Base-by-base conservation (phyloP, 1,139 yeast genomes). In the Scheffersomyces stambukii region DNA sequence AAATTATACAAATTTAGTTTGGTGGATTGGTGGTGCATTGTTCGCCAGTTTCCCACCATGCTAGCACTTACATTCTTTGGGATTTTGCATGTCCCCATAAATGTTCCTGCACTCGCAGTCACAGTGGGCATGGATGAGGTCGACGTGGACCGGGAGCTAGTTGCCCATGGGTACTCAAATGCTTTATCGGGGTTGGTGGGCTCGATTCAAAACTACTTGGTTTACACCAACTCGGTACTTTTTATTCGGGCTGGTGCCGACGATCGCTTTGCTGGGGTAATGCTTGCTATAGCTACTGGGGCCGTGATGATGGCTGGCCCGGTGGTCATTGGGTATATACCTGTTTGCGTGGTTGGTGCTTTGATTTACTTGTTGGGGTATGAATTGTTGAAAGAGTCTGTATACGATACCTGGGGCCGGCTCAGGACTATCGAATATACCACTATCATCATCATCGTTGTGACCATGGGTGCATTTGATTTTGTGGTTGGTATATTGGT, bases 201-300 rank as follows among this genome's bases (percentile, higher is more conserved):
- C 0, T 81, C 95, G 4, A 86, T 91, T 38, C 96, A 89, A 52
- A 91, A 91, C 54, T 91, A 91, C 52, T 64, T 91, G 48, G 98
- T 91, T 8, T 91, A 91, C 55, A 91, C 98, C 7, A 91, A 91
- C 57, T 82, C 95, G 18, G 86, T 91, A 11, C 60, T 91, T 28
- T 91, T 91, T 52, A 88, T 89, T 39, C 70, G 94, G 40, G 93
- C 96, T 4, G 98, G 98, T 21, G 97, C 96, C 2, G 93, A 88
- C 46, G 81, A 86, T 23, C 64, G 95, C 25, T 53, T 84, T 16
- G 93, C 97, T 4, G 98, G 98, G 9, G 68, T 88, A 9, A 62
- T 91, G 67, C 67, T 91, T 32, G 96, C 96, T 0, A 42, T 75
- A 2, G 93, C 91, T 1, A 91, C 98, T 0, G 75, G 73, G 11